Conservation (phyloP, 2,329 filamentous ascomycete species). For the Chaetomiaceae sp. region DNA sequence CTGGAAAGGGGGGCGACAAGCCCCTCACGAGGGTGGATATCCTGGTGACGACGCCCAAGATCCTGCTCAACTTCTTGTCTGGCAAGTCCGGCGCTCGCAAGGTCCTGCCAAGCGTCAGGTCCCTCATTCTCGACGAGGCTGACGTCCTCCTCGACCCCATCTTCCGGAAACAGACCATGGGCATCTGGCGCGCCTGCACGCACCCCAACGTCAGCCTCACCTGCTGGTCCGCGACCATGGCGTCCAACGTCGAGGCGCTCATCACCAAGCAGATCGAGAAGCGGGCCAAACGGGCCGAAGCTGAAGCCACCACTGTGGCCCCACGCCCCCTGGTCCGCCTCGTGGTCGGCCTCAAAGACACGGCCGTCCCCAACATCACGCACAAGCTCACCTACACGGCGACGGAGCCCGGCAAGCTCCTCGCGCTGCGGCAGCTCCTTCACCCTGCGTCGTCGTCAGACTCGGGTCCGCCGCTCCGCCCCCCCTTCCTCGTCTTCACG, state of each 20-base stretch:
- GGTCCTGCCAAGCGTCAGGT: slow-evolving; percentile 61
- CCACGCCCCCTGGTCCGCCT: slow-evolving; percentile 65
- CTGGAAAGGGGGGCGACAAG: slow-evolving; percentile 30
- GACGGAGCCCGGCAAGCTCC: slow-evolving; percentile 87
- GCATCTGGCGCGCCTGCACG: slow-evolving; percentile 75
- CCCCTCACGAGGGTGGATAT: slow-evolving; percentile 69
- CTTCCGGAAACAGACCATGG: slow-evolving; percentile 82
- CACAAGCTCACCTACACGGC: slow-evolving; percentile 89
- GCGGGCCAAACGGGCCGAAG: slow-evolving; percentile 48
- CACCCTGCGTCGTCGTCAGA: slow-evolving; percentile 60
- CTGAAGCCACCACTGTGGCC: too few species aligned
- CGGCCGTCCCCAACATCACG: slow-evolving; percentile 84
- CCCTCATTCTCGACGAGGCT: slow-evolving; percentile 84
- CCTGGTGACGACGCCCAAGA: slow-evolving; percentile 72
- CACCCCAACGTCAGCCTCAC: slow-evolving; percentile 66
- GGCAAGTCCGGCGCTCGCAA: slow-evolving; percentile 41
- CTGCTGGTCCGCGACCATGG: slow-evolving; percentile 97
- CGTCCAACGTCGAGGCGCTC: slow-evolving; percentile 81
- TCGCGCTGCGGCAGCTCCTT: slow-evolving; percentile 83
- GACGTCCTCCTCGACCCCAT: slow-evolving; percentile 89
- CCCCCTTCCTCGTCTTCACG: slow-evolving; percentile 92
- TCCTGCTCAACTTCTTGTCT: slow-evolving; percentile 68
- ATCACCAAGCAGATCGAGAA: slow-evolving; percentile 62
- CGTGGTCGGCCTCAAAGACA: slow-evolving; percentile 95
- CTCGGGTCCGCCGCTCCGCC: slow-evolving; percentile 61